Evolutionary conservation across 2,329 filamentous ascomycete species (phyloP).

Genomic region (Dryadomyces quercus-mongolicae): DNA sequence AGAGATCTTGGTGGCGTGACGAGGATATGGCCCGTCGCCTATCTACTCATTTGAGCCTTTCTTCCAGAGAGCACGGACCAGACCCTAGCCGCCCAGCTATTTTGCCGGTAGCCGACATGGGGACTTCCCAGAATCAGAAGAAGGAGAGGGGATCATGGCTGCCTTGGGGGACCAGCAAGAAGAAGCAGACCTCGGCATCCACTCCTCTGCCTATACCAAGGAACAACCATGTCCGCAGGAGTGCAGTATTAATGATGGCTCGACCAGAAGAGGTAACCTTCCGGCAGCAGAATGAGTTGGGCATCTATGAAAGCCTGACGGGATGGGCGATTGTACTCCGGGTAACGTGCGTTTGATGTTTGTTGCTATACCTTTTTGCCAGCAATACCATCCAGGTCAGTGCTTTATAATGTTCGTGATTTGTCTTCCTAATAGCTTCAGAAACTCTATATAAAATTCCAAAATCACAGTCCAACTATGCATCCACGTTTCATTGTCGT

Average conservation of each 20-base stretch:
- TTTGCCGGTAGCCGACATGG: no score
- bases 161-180: slow-evolving; percentile 16
- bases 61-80: background rate
- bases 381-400: no score
- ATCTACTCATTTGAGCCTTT: slow-evolving; percentile 27
- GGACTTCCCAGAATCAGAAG: background rate
- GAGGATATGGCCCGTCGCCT: slow-evolving; percentile 32
- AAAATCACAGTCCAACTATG: no score
- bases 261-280: slow-evolving; percentile 36
- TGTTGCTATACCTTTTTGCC: no score
- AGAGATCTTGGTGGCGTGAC: slow-evolving; percentile 33
- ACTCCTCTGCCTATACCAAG: no score
- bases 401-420: no score
- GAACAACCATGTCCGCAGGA: background rate
- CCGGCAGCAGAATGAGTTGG: slow-evolving; percentile 36
- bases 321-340: slow-evolving; percentile 37
- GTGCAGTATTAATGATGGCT: slow-evolving; percentile 25
- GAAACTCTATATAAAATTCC: no score
- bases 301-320: slow-evolving; percentile 35
- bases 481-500: no score
- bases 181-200: background rate
- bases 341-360: slow-evolving; percentile 13
- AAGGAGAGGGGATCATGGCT: slow-evolving; percentile 13
- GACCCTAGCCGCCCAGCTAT: no score
- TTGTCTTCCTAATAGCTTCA: no score